Base-by-base conservation (phyloP, 1,139 yeast species). In the Yamadazyma diospyri region DNA sequence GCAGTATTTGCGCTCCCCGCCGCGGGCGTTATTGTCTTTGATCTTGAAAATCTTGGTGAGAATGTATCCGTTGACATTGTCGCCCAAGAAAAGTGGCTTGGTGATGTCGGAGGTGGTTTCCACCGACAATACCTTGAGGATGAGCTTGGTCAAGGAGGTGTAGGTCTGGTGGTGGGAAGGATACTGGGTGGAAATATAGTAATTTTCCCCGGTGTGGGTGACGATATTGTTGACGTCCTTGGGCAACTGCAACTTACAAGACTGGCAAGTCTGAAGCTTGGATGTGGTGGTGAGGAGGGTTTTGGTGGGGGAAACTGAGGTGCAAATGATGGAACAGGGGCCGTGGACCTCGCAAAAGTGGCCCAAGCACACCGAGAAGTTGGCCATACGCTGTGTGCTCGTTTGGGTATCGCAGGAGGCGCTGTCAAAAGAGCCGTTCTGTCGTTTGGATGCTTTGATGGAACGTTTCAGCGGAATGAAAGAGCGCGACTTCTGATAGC, bases 321-420 rank as follows among this genome's bases (percentile, higher is more conserved):
- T 82, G 46, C 89, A 84, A 48, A 81, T 58, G n/a, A 86, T 68
- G 29, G 81, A 72, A 12, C 81, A 69, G 0, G 95, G 95, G 0
- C 95, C 95, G 51, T 86, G 95, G 20, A 81, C 69, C 57, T 86
- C 95, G 56, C 95, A 86, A 53, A 85, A 86, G 50, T 85, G 95
- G 0, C 88, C 83, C 38, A 85, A 54, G 28, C 87, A 73, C 13
- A 83, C 62, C 36, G 72, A 69, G 35, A 46, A 56, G 11, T 27
- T 32, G 4, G 28, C 23, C 35, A 32, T 25, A 5, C 15, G 21
- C 16, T 5, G n/a, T n/a, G n/a, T n/a, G n/a, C n/a, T n/a, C n/a
- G n/a, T n/a, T n/a, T n/a, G n/a, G n/a, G n/a, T n/a, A n/a, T n/a
- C n/a, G n/a, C n/a, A n/a, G n/a, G n/a, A n/a, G n/a, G n/a, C n/a